These are phyloP conservation scores for Cordyceps farinosa DNA, from an alignment of 2,329 filamentous ascomycete species.

Conservation along the genomic window DNA sequence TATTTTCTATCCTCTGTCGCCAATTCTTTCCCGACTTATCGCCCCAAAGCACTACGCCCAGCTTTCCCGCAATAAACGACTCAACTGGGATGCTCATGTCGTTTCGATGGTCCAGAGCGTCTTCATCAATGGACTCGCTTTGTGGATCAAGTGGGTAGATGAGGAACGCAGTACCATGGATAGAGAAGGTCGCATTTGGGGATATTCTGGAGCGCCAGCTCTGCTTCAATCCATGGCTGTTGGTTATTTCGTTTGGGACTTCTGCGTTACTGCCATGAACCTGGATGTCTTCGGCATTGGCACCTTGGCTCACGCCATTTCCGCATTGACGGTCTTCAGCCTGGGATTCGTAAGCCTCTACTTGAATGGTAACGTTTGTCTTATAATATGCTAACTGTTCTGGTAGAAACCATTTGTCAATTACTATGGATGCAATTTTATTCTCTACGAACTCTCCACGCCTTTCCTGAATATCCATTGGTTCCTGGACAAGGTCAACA, in stretches of 20 bases:
- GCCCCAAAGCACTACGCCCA: conserved; percentile 64
- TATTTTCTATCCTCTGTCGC: conserved; percentile 64
- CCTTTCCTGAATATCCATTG: conserved; percentile 87
- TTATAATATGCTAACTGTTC: conserved; percentile 8
- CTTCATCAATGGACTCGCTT: conserved; percentile 67
- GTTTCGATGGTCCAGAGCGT: conserved; percentile 77
- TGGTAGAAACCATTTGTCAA: conserved; percentile 75
- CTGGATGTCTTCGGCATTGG: conserved; percentile 71
- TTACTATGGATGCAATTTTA: conserved; percentile 76
- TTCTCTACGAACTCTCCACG: conserved; percentile 82
- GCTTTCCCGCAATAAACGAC: conserved; percentile 55
- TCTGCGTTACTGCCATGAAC: conserved; percentile 65
- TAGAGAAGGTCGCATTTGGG: conserved; percentile 68
- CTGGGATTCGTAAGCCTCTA: conserved; percentile 69
- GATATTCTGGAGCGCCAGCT: conserved; percentile 68
- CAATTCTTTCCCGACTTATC: conserved; percentile 58
- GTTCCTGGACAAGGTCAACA: conserved; percentile 83
- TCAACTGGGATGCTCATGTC: conserved; percentile 85
- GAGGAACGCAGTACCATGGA: conserved; percentile 64
- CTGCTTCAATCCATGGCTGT: conserved; percentile 73
- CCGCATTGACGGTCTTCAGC: conserved; percentile 69
- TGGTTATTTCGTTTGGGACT: conserved; percentile 83
- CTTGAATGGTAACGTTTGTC: conserved; percentile 19
- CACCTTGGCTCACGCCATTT: conserved; percentile 72
- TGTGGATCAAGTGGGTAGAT: conserved; percentile 69